Evolutionary conservation across 768 basidiomycete species (phyloP).

Genomic region (Russula brevipes): DNA sequence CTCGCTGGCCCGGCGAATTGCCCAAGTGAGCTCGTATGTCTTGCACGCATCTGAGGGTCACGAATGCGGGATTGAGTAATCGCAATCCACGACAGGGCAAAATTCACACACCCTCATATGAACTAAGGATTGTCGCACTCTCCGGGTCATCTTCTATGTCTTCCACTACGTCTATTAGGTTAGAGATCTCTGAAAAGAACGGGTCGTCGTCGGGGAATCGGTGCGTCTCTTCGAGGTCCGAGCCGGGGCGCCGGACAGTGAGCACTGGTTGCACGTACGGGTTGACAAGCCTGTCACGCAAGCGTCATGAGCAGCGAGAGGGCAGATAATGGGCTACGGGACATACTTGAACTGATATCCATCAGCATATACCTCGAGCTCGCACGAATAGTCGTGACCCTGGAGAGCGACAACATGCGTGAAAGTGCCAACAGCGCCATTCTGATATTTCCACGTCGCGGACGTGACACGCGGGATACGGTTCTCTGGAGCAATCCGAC

Average conservation of each 20-base stretch:
- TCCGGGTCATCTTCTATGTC: slow-evolving; percentile 86
- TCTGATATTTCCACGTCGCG: slow-evolving; percentile 96
- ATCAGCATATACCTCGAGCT: slow-evolving; percentile 90
- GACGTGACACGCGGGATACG: slow-evolving; percentile 91
- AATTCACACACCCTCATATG: slow-evolving; percentile 64
- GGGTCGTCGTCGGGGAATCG: slow-evolving; percentile 81
- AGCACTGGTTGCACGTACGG: slow-evolving; percentile 91
- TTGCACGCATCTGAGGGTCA: slow-evolving; percentile 63
- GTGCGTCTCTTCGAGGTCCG: slow-evolving; percentile 65
- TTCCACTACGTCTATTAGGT: slow-evolving; percentile 85
- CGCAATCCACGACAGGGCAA: not conserved
- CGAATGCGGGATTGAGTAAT: not conserved
- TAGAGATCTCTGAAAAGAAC: slow-evolving; percentile 90
- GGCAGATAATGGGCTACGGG: not conserved
- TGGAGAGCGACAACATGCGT: slow-evolving; percentile 89
- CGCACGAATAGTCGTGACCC: slow-evolving; percentile 89
- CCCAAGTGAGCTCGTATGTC: slow-evolving; percentile 92
- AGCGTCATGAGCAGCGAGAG: slow-evolving; percentile 17
- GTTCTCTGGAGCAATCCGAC: slow-evolving; percentile 75
- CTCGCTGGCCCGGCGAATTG: slow-evolving; percentile 78
- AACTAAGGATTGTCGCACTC: slow-evolving; percentile 70
- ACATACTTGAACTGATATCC: slow-evolving; percentile 80
- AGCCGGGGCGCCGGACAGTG: slow-evolving; percentile 78
- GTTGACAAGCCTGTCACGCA: slow-evolving; percentile 63
- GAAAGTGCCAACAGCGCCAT: slow-evolving; percentile 89